Evolutionary conservation across 768 basidiomycete species (phyloP), one percentile per base, ranked within the genome.

Genomic region (Polyporus arcularius): DNA sequence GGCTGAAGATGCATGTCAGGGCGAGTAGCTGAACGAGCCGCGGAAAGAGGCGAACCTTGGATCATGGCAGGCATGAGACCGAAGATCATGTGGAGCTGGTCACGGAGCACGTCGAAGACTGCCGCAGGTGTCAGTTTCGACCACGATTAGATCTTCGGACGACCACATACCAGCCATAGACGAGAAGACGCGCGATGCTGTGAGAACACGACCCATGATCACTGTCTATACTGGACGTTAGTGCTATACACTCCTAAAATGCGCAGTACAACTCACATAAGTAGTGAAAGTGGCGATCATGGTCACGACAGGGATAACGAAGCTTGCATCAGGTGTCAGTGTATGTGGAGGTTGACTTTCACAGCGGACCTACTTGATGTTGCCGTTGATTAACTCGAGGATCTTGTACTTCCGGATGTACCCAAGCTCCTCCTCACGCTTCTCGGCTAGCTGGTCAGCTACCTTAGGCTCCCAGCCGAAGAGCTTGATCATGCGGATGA

Each of bases 231-330:
- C 40, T 46, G 60, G 42, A 39, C 4, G 32, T n/a, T 21, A 54
- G 53, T 14, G n/a, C 47, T 16, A 41, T 5, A n/a, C 40, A 15
- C 11, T 26, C 2, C 10, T 7, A 15, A 5, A 11, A 15, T 45
- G 15, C 10, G 1, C 2, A 12, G 21, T 4, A 31, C 8, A 69
- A 26, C 83, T 49, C 73, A 86, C 79, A 62, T 86, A 90, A 5
- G 82, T 79, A 3, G 81, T 76, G 68, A 83, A 90, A 1, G 87
- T 85, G 11, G 82, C 79, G 31, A 87, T 67, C 89, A 91, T 91
- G n/a, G 83, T 85, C 1, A 81, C 51, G 11, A 90, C 68, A 0
- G 90, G 89, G 45, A 90, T 80, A 31, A 84, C 58, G 64, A 78
- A 84, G 68, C 86, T 89, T 26, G 39, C 4, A 11, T 6, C 18